Base-by-base conservation (phyloP, 108 stramenopile species). In the Craspedostauros australis region DNA sequence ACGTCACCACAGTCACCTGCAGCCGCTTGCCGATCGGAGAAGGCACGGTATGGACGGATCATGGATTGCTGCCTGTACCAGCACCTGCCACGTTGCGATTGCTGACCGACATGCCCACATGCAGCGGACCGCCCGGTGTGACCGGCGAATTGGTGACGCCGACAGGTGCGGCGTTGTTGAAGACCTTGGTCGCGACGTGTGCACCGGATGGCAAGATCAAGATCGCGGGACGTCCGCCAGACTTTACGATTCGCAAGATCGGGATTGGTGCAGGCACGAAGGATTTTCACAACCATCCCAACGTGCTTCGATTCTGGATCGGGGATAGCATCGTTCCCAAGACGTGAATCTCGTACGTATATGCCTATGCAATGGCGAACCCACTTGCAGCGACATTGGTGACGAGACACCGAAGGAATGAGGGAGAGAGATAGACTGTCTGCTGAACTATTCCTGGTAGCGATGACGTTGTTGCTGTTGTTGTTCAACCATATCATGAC, bases 231-330 rank as follows among this genome's bases (percentile, higher is more conserved):
- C 74, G 86, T 32, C 88, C 95, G 30, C 89, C 93, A n/a, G 45
- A 21, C 2, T 85, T 93, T 43, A 73, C 68, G 3, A 63, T 82
- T 1, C 60, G 73, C 25, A 50, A 56, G 1, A 54, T 91, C 39
- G 95, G 95, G 23, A 47, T 92, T 40, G 95, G 95, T 16, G 95
- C 93, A 6, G 95, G 95, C 18, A 93, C 70, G 8, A 96, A 96
- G 51, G 86, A 96, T 46, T 96, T 96, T 59, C 72, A 66, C 19
- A 73, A 73, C 23, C 91, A 93, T 53, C 84, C 95, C 26, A 96
- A 96, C 64, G 66, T 96, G 30, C n/a, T 96, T 44, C 67, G 95
- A 38, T 54, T 92, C 21, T 48, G 93, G 23, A 29, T 94, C 27
- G 93, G 93, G n/a, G 79, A 88, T 44, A 41, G 49, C 22, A 39